These are phyloP conservation scores for Fonsecaea monophora DNA, from an alignment of 2,329 filamentous ascomycete species.

Conservation along the genomic window DNA sequence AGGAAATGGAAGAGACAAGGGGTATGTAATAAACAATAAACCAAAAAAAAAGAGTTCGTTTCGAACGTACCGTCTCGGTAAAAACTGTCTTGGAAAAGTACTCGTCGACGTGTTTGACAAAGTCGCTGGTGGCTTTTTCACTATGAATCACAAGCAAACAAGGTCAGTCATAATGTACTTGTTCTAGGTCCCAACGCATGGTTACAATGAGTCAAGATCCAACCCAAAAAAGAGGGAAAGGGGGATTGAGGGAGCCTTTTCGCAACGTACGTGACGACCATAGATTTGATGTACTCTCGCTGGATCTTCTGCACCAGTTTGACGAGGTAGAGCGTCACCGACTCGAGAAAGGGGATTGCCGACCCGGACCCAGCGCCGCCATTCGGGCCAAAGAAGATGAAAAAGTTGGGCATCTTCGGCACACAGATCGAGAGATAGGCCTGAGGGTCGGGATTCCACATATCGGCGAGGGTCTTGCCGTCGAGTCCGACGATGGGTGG, in stretches of 20 bases:
- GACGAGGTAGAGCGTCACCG: slow-evolving; percentile 12
- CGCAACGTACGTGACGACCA: slow-evolving; percentile 19
- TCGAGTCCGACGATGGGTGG: slow-evolving; percentile 43
- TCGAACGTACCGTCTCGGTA: not conserved
- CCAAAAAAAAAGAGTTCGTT: not conserved
- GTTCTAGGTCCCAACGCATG: not conserved
- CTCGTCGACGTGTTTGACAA: slow-evolving; percentile 9
- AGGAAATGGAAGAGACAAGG: not conserved
- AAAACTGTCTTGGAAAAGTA: slow-evolving; percentile 24
- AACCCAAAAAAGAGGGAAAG: not conserved
- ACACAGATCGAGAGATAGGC: slow-evolving; percentile 42
- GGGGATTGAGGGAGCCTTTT: not conserved
- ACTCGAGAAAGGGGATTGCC: slow-evolving; percentile 13
- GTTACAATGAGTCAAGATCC: not conserved
- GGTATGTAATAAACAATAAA: too few relatives aligned
- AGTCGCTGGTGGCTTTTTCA: slow-evolving; percentile 2
- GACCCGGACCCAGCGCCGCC: slow-evolving; percentile 4
- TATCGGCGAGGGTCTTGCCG: slow-evolving; percentile 41
- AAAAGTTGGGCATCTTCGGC: slow-evolving; percentile 44
- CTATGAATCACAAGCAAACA: slow-evolving; percentile 3
- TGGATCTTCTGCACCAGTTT: slow-evolving; percentile 18
- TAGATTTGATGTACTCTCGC: slow-evolving; percentile 22
- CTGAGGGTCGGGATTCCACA: slow-evolving; percentile 45
- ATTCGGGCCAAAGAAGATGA: slow-evolving; percentile 43
- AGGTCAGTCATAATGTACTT: not conserved